phyloP scores from a whole-genome alignment of 1,284 basidiomycete genomes.

The Dichomitus squalens region DNA sequence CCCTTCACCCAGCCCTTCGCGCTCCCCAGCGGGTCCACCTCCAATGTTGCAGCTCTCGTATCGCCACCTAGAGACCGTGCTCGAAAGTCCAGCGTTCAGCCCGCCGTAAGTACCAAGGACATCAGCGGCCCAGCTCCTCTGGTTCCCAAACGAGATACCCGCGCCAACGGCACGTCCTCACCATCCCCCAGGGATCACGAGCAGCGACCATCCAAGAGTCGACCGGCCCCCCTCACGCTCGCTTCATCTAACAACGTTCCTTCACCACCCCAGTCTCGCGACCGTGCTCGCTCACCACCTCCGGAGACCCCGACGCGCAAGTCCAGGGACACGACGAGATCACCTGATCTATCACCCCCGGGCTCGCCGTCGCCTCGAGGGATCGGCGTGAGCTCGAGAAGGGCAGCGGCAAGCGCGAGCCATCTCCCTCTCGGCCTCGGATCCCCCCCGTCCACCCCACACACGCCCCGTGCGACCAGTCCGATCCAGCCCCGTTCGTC shows the following conservation, averaged over 20 bases:
- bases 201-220: slow-evolving; percentile 20
- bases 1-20: slow-evolving; percentile 52
- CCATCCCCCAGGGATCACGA: slow-evolving; percentile 29
- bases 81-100: slow-evolving; percentile 44
- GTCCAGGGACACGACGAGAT: slow-evolving; percentile 27
- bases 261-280: slow-evolving; percentile 34
- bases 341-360: slow-evolving; percentile 37
- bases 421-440: slow-evolving; percentile 40
- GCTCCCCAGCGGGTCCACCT: slow-evolving; percentile 48
- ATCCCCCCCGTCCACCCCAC: slow-evolving; percentile 37
- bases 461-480: slow-evolving; percentile 41
- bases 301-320: slow-evolving; percentile 51
- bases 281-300: slow-evolving; percentile 33
- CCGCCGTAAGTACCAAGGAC: slow-evolving; percentile 34
- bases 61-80: slow-evolving; percentile 47
- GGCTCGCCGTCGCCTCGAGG: slow-evolving; percentile 39
- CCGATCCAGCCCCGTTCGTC: slow-evolving; percentile 41
- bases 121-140: slow-evolving; percentile 48
- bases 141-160: slow-evolving; percentile 34
- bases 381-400: slow-evolving; percentile 34
- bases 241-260: slow-evolving; percentile 29
- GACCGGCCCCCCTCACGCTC: slow-evolving; percentile 42
- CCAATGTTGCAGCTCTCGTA: slow-evolving; percentile 40
- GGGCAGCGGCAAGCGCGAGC: slow-evolving; percentile 41
- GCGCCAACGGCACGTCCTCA: slow-evolving; percentile 29